Base-by-base conservation (phyloP, 73 alveolate species). In the Paramecium primaurelia region DNA sequence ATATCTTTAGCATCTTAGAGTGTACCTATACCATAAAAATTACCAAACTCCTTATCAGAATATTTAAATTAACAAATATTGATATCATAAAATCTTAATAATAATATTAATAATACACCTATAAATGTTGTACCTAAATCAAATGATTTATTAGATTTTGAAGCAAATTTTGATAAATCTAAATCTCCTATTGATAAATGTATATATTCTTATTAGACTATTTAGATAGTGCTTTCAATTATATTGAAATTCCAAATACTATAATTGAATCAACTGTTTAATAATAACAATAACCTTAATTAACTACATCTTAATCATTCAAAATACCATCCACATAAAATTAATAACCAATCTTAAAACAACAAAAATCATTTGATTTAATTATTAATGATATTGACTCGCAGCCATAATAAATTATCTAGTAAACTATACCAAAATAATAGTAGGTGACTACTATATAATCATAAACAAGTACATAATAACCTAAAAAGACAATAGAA, bases 11-110 rank as follows among this genome's bases (percentile, higher is more conserved):
- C 58, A 11, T 32, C 77, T 18, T 47, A 80, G 30, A 42, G 91
- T 32, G 75, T 80, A 18, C 42, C 44, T 8, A 45, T 80, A 26
- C 91, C 91, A 45, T 47, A 80, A 45, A 26, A 34, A 42, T 47
- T 80, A 47, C 91, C 91, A 11, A 40, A 80, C 8, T 80, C 91
- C 8, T 36, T 80, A 11, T 26, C 20, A 80, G 91, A 80, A 32
- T 80, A 44, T 25, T 4, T 80, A 25, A 80, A 47, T 42, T 47
- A 75, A 75, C 37, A 75, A 22, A 22, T 32, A 8, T 18, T 45
- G 36, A 40, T 37, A 37, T 54, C 69, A 0, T 54, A 54, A 54
- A 54, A 54, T 54, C 28, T 18, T 54, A 54, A 64, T n/a, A 9
- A 28, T 64, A 6, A 64, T n/a, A 9, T 64, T 64, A 6, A 16